These are phyloP conservation scores for Euphorbia schlechtendalii DNA, from an alignment of 441 rosid genomes.

Conservation along the genomic window DNA sequence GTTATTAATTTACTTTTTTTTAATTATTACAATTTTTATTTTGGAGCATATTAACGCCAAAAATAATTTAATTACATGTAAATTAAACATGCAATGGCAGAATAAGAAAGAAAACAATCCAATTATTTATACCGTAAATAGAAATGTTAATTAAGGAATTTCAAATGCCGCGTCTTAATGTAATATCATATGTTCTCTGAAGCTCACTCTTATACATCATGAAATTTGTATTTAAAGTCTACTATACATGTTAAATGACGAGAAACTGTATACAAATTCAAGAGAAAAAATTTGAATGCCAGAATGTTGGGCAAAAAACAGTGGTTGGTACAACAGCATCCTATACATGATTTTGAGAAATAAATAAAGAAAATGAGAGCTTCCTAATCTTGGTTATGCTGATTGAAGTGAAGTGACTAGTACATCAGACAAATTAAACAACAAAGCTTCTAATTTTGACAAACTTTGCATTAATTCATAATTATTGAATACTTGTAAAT, in stretches of 20 bases:
- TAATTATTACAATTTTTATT: too few relatives aligned
- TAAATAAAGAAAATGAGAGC: background rate
- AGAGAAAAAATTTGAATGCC: too few relatives aligned
- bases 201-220: too few relatives aligned
- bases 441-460: constrained; percentile 15
- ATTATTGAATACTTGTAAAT: background rate
- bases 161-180: too few relatives aligned
- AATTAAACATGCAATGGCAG: background rate
- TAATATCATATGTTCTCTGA: too few relatives aligned
- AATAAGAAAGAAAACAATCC: too few relatives aligned
- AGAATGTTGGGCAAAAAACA: background rate
- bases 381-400: constrained; percentile 1
- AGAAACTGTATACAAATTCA: too few relatives aligned
- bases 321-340: background rate
- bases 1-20: too few relatives aligned
- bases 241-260: too few relatives aligned
- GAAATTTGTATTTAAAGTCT: too few relatives aligned
- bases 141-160: too few relatives aligned
- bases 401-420: background rate
- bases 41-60: background rate
- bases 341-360: background rate
- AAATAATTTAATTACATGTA: too few relatives aligned
- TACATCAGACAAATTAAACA: constrained; percentile 14
- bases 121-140: background rate
- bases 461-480: background rate